Evolutionary conservation across 2,329 filamentous ascomycete genomes (phyloP).

Genomic region (Aspergillus tubingensis): DNA sequence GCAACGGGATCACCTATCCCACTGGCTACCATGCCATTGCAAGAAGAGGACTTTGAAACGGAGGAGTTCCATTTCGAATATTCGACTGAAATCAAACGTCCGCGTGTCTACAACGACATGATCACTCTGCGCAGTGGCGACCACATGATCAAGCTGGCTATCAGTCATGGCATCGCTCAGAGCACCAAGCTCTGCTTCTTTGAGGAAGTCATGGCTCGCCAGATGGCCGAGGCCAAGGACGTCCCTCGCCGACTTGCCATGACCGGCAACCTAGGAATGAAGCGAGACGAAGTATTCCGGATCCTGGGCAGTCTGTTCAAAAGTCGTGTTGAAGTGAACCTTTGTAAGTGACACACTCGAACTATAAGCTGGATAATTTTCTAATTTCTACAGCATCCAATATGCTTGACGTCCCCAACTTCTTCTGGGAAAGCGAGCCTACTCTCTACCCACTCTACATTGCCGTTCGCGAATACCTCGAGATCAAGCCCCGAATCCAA

Average conservation of each 20-base stretch:
- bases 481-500: slow-evolving; percentile 93
- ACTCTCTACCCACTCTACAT: slow-evolving; percentile 92
- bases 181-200: slow-evolving; percentile 96
- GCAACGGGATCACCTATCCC: slow-evolving; percentile 50
- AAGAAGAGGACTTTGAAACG: slow-evolving; percentile 91
- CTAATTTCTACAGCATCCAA: slow-evolving; percentile 69
- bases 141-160: slow-evolving; percentile 98
- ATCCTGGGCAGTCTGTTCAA: slow-evolving; percentile 90
- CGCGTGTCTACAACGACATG: slow-evolving; percentile 98
- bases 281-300: slow-evolving; percentile 84
- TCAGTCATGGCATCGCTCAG: slow-evolving; percentile 95
- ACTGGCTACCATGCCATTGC: slow-evolving; percentile 75
- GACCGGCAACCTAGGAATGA: slow-evolving; percentile 89
- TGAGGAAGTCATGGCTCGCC: slow-evolving; percentile 91
- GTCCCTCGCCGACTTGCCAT: slow-evolving; percentile 86
- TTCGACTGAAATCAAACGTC: slow-evolving; percentile 78
- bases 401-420: slow-evolving; percentile 92
- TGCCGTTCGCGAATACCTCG: slow-evolving; percentile 93
- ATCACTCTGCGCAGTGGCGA: slow-evolving; percentile 92
- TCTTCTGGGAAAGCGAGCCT: slow-evolving; percentile 98
- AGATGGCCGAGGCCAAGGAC: slow-evolving; percentile 89
- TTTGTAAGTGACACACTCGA: slow-evolving; percentile 66
- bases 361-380: slow-evolving; percentile 4
- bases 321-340: slow-evolving; percentile 92
- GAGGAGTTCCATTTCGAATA: slow-evolving; percentile 99